Evolutionary conservation across 2,329 filamentous ascomycete species (phyloP).

Genomic region (Nemania bipapillata): DNA sequence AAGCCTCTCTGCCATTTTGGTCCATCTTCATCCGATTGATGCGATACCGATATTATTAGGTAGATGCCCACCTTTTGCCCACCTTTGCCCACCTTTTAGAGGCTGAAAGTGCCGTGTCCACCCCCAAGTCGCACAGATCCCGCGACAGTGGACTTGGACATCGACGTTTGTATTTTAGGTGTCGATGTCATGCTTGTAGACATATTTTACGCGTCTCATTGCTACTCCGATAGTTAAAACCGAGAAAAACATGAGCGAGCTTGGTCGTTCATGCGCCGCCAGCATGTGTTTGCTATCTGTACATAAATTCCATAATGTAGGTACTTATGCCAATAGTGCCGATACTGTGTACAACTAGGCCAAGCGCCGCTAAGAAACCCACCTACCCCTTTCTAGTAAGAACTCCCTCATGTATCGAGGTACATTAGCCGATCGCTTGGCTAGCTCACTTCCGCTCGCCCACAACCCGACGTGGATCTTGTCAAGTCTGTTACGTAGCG

Average conservation of each 20-base stretch:
- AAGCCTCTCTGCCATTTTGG: conserved; percentile 39
- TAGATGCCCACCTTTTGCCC: conserved; percentile 38
- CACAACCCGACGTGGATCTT: conserved; percentile 7
- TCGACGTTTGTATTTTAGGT: conserved; percentile 10
- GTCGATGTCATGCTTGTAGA: conserved; percentile 5
- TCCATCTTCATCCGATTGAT: conserved; percentile 36
- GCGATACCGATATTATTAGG: conserved; percentile 34
- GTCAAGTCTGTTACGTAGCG: not conserved
- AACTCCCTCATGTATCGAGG: conserved; percentile 2
- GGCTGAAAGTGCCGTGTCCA: conserved; percentile 47
- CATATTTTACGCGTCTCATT: not conserved
- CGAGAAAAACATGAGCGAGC: conserved; percentile 5
- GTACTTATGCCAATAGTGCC: not conserved
- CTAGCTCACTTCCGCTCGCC: conserved; percentile 26
- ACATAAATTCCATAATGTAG: not conserved
- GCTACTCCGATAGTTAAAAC: not conserved
- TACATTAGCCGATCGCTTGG: conserved; percentile 26
- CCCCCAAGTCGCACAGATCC: conserved; percentile 48
- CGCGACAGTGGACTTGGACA: conserved; percentile 40
- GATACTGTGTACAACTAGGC: conserved; percentile 12
- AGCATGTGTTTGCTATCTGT: not conserved
- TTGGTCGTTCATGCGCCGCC: not conserved
- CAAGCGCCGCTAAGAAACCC: not conserved
- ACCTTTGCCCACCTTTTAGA: conserved; percentile 39
- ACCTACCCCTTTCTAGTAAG: conserved; percentile 16